Conservation (phyloP, 1,139 yeast genomes). For the Protomyces arabidopsidicola region DNA sequence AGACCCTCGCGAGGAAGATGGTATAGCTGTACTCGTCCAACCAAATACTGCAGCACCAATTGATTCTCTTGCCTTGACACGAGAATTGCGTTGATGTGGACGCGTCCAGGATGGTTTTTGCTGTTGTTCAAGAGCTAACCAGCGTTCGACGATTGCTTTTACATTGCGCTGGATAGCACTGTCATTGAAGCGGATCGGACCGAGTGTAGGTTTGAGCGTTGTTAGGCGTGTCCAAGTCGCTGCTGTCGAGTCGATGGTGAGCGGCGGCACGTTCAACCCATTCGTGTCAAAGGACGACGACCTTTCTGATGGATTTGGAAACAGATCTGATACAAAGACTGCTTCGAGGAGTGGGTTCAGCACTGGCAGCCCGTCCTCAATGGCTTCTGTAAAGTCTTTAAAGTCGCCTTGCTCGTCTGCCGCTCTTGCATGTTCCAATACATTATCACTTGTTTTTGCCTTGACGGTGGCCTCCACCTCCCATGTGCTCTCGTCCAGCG, state of each 20-base stretch:
- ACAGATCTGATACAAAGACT: neutral
- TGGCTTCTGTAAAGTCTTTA: neutral
- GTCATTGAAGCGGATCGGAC: neutral
- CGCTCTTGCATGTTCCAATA: no score
- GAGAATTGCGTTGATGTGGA: neutral
- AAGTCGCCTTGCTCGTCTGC: neutral
- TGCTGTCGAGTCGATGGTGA: constrained; percentile 6
- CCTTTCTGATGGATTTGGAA: neutral
- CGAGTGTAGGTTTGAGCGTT: neutral
- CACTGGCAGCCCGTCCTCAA: neutral
- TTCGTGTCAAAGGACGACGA: neutral
- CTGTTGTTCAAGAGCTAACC: neutral
- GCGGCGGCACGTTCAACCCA: neutral
- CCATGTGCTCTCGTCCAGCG: no score
- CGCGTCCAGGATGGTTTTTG: constrained; percentile 21
- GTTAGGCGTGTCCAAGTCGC: constrained; percentile 1
- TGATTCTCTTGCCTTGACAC: constrained; percentile 5
- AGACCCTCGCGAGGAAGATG: neutral
- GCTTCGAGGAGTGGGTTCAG: neutral
- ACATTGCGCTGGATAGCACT: constrained; percentile 4
- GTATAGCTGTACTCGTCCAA: constrained; percentile 10
- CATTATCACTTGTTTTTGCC: no score
- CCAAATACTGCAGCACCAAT: constrained; percentile 17
- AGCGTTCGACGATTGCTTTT: neutral
- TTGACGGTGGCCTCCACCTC: no score